Evolutionary conservation across 345 rosid species (phyloP).

Genomic region (Bruguiera sexangula): DNA sequence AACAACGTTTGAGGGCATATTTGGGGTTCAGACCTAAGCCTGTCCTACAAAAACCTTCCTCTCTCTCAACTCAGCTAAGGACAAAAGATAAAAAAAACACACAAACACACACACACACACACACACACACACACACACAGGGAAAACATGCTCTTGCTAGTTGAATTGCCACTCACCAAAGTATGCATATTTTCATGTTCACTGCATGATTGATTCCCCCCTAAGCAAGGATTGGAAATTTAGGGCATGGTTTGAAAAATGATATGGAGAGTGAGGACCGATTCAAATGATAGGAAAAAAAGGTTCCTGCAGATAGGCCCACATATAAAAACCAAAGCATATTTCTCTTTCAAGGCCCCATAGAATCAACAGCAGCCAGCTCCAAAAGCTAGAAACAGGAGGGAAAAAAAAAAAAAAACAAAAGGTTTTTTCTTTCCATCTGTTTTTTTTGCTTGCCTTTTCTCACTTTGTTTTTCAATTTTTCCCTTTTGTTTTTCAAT

Average conservation of each 20-base stretch:
- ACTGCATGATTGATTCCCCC: background rate
- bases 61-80: too few relatives aligned
- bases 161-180: background rate
- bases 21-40: too few relatives aligned
- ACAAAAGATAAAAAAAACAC: too few relatives aligned
- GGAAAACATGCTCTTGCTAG: background rate
- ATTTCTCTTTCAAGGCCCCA: constrained; percentile 30
- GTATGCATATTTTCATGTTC: background rate
- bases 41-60: too few relatives aligned
- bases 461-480: background rate
- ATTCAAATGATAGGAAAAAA: background rate
- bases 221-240: background rate
- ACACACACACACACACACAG: too few relatives aligned
- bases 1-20: too few relatives aligned
- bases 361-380: constrained; percentile 27
- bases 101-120: too few relatives aligned
- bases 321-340: constrained; percentile 17
- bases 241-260: background rate
- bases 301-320: constrained; percentile 19
- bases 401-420: background rate
- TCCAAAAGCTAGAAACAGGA: constrained; percentile 18
- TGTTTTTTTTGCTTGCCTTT: background rate
- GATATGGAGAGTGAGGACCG: background rate
- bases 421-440: background rate
- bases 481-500: background rate